phyloP scores from a whole-genome alignment of 2,329 filamentous ascomycete genomes.

The Colletotrichum sp. region DNA sequence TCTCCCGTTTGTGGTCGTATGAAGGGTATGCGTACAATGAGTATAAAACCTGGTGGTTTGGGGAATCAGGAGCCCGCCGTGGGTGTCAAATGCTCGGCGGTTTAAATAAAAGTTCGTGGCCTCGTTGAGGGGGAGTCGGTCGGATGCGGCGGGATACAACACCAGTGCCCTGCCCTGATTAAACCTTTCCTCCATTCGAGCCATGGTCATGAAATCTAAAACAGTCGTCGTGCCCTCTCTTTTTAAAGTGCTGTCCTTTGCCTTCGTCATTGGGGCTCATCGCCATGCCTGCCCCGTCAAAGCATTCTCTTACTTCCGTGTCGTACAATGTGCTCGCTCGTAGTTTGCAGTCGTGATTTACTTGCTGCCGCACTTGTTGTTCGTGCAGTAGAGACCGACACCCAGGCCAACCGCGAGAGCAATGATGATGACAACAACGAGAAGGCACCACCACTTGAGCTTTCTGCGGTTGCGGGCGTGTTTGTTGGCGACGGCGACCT shows the following conservation, averaged over 20 bases:
- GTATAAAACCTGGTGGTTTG: not conserved
- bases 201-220: constrained; percentile 20
- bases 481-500: constrained; percentile 72
- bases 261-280: not conserved
- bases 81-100: not conserved
- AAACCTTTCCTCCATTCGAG: not conserved
- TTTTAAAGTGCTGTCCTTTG: not conserved
- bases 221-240: not conserved
- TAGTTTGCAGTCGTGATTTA: not conserved
- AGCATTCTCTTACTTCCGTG: not conserved
- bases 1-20: not conserved
- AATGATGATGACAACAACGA: constrained; percentile 65
- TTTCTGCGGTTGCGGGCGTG: constrained; percentile 71
- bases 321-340: not conserved
- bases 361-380: not conserved
- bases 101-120: not conserved
- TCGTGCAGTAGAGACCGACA: constrained; percentile 30
- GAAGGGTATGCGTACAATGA: constrained; percentile 16
- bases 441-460: constrained; percentile 83
- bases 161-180: not conserved
- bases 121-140: not conserved
- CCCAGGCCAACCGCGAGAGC: constrained; percentile 61
- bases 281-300: not conserved
- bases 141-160: not conserved
- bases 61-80: constrained; percentile 13